Conservation (phyloP, 2,329 filamentous ascomycete genomes). For the Pseudogymnoascus sp. region DNA sequence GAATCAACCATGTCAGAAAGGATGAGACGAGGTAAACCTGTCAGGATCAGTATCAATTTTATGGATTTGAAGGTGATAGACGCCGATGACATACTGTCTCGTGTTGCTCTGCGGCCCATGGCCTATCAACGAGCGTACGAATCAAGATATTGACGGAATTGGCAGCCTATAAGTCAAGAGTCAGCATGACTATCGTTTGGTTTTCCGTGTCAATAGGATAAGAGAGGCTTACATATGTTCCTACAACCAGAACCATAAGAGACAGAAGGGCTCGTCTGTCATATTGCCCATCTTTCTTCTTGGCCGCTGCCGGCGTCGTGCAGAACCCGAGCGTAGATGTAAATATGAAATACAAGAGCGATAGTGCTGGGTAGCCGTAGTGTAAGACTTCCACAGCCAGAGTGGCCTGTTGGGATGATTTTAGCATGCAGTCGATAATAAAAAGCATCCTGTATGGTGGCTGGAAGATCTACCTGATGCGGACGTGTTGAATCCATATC, state of each 20-base stretch:
- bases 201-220: slow-evolving; percentile 10
- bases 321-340: slow-evolving; percentile 44
- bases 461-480: neutral
- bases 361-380: slow-evolving; percentile 49
- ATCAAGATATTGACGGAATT: slow-evolving; percentile 25
- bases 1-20: slow-evolving; percentile 54
- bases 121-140: slow-evolving; percentile 17
- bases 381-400: slow-evolving; percentile 33
- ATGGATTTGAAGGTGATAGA: slow-evolving; percentile 1
- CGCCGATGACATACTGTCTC: slow-evolving; percentile 22
- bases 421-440: neutral
- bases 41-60: slow-evolving; percentile 11
- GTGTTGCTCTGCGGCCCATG: slow-evolving; percentile 24
- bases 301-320: slow-evolving; percentile 42
- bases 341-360: slow-evolving; percentile 50
- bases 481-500: neutral
- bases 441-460: neutral
- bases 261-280: slow-evolving; percentile 38
- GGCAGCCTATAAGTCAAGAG: slow-evolving; percentile 34
- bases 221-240: slow-evolving; percentile 33
- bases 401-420: neutral
- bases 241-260: slow-evolving; percentile 30
- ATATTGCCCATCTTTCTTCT: slow-evolving; percentile 30
- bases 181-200: slow-evolving; percentile 11
- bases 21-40: slow-evolving; percentile 53